Conservation (phyloP, 495 filamentous ascomycete species). For the Penicillium taxi region DNA sequence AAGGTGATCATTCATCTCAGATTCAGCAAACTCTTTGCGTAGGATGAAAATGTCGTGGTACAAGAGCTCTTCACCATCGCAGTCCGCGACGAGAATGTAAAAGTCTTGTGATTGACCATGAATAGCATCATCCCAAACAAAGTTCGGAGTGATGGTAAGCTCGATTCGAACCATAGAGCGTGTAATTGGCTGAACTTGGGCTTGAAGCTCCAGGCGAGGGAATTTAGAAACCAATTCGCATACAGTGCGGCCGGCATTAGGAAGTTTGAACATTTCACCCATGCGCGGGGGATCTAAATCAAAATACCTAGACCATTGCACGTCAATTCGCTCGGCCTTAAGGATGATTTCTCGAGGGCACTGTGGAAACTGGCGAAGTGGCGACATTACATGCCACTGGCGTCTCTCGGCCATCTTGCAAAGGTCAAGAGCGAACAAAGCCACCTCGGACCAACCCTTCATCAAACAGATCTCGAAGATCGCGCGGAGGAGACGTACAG, state of each 20-base stretch:
- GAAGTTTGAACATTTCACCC: slow-evolving; percentile 87
- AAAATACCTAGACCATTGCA: slow-evolving; percentile 89
- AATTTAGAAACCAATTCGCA: slow-evolving; percentile 86
- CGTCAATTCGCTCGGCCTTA: slow-evolving; percentile 90
- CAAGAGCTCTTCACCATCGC: slow-evolving; percentile 92
- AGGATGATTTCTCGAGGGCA: slow-evolving; percentile 79
- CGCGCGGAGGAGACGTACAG: slow-evolving; percentile 88
- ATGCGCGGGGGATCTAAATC: slow-evolving; percentile 96
- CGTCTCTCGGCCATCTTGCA: slow-evolving; percentile 99
- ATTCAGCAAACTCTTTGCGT: slow-evolving; percentile 71
- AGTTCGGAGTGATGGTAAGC: slow-evolving; percentile 87
- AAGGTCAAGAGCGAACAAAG: slow-evolving; percentile 84
- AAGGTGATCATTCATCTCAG: slow-evolving; percentile 85
- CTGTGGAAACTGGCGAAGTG: slow-evolving; percentile 78
- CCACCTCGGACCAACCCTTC: slow-evolving; percentile 92
- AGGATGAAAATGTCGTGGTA: slow-evolving; percentile 94
- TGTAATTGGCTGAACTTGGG: slow-evolving; percentile 89
- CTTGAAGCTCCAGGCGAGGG: slow-evolving; percentile 83
- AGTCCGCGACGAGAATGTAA: slow-evolving; percentile 96
- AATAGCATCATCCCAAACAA: slow-evolving; percentile 87
- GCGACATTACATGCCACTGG: slow-evolving; percentile 99
- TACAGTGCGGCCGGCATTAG: slow-evolving; percentile 79
- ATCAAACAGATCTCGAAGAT: slow-evolving; percentile 95
- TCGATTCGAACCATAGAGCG: slow-evolving; percentile 93
- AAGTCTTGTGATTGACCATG: slow-evolving; percentile 87